Percentiles rank a stretch among this genome's conserved stretches.
Conservation (phyloP, 2,329 filamentous ascomycete genomes). For the Hypoxylon sp. region DNA sequence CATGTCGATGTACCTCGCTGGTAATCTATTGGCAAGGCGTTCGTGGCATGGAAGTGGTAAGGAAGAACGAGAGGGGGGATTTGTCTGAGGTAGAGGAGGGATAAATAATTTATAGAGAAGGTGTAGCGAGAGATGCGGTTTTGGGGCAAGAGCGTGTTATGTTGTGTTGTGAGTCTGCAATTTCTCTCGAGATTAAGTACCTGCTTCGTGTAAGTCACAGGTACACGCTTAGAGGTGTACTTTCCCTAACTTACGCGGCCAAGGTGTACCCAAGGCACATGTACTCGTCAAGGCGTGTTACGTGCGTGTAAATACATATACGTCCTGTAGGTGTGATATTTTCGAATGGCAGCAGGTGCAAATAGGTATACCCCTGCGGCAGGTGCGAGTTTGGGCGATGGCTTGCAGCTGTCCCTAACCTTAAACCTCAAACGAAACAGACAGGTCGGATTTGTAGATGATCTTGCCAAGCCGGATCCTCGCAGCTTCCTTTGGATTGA, state of each 20-base stretch:
- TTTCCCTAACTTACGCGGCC: conserved; percentile 3
- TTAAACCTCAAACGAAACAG: conserved; percentile 36
- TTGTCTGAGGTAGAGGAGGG: conserved; percentile 10
- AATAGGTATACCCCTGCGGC: conserved; percentile 31
- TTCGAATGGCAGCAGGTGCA: conserved; percentile 21
- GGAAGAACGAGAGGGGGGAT: neutral
- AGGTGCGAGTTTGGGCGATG: conserved; percentile 20
- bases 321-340: conserved; percentile 10
- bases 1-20: conserved; percentile 34
- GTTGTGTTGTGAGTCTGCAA: conserved; percentile 28
- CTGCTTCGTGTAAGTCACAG: conserved; percentile 15
- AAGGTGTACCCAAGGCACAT: conserved; percentile 12
- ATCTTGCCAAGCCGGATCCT: conserved; percentile 48
- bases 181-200: conserved; percentile 37
- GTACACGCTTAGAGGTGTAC: conserved; percentile 12
- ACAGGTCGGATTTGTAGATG: conserved; percentile 26
- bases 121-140: conserved; percentile 6
- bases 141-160: conserved; percentile 27
- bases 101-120: conserved; percentile 24
- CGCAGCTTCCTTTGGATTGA: conserved; percentile 41
- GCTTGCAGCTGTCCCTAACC: conserved; percentile 26
- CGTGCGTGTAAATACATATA: no score
- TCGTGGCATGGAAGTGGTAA: neutral
- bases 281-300: conserved; percentile 23
- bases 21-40: conserved; percentile 16